Percentiles rank a stretch among this genome's conserved stretches.
Conservation (phyloP, 768 basidiomycete species). For the Hypholoma sublateritium region DNA sequence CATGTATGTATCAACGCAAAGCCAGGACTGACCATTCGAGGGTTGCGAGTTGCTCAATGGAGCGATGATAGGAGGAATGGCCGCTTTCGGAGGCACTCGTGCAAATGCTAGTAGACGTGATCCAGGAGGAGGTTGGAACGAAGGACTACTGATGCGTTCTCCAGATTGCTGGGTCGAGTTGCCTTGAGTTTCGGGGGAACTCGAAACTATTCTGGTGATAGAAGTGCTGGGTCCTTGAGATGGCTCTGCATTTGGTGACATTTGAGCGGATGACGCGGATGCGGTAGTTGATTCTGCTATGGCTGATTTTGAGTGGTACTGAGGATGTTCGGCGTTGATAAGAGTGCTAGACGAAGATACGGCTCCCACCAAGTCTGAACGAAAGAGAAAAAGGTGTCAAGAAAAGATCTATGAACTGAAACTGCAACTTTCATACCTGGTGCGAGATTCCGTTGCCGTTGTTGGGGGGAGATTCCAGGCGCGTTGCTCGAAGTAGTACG, state of each 20-base stretch:
- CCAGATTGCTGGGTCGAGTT: slow-evolving; percentile 16
- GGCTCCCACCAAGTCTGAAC: not conserved
- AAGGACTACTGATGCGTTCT: slow-evolving; percentile 19
- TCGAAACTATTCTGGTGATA: not conserved
- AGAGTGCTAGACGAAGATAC: not conserved
- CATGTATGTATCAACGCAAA: not conserved
- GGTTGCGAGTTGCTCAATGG: slow-evolving; percentile 12
- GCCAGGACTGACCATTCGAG: slow-evolving; percentile 23
- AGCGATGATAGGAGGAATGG: slow-evolving; percentile 12
- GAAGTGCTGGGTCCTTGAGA: not conserved
- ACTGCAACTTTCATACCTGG: not conserved
- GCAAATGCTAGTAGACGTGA: slow-evolving; percentile 51
- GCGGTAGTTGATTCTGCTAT: not conserved
- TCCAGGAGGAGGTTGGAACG: slow-evolving; percentile 49
- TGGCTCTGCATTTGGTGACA: not conserved
- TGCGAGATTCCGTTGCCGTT: slow-evolving; percentile 4
- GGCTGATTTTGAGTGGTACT: not conserved
- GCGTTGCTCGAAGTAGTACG: slow-evolving; percentile 1
- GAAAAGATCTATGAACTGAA: not conserved
- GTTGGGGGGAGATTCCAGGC: slow-evolving; percentile 1
- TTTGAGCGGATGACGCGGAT: not conserved
- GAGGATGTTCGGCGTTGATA: not conserved
- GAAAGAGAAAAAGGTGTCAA: not conserved
- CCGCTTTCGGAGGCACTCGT: slow-evolving; percentile 31
- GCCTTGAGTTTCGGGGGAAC: slow-evolving; percentile 13